phyloP scores from a whole-genome alignment of 163 green algal genomes.

The Prototheca wickerhamii region DNA sequence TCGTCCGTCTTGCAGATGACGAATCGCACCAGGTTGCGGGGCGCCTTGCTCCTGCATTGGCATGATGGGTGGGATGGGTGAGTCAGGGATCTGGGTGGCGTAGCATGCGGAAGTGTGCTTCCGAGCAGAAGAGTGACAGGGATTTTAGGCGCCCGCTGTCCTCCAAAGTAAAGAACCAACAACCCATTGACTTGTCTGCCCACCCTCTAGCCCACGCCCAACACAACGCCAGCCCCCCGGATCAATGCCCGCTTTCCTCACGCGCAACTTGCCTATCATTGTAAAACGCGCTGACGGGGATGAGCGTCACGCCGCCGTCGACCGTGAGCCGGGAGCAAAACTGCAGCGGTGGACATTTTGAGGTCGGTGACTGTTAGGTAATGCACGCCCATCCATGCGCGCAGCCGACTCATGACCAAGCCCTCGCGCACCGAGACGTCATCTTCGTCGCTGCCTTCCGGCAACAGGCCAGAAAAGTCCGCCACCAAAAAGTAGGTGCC shows the following conservation, averaged over 20 bases:
- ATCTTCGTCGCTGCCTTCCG: constrained; percentile 31
- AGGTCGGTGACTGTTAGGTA: not conserved
- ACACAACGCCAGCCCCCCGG: not conserved
- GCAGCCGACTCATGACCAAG: not conserved
- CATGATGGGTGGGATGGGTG: not conserved
- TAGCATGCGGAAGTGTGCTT: not conserved
- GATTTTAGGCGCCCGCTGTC: no score
- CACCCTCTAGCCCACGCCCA: no score
- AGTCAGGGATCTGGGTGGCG: not conserved
- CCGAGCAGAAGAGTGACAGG: no score
- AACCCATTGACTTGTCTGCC: no score
- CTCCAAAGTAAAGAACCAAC: no score
- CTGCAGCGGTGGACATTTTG: not conserved
- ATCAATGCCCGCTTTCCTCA: not conserved
- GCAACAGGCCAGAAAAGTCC: constrained; percentile 49
- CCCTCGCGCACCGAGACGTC: not conserved
- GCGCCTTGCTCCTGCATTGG: constrained; percentile 5
- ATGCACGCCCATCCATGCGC: not conserved
- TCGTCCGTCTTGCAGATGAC: constrained; percentile 72
- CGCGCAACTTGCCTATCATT: not conserved
- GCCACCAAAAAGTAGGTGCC: constrained; percentile 75
- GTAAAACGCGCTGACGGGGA: constrained; percentile 69
- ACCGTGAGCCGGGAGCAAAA: constrained; percentile 61
- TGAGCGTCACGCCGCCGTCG: constrained; percentile 64
- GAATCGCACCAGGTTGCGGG: constrained; percentile 48